Evolutionary conservation across 371 early-diverging fungal genomes (phyloP).

Genomic region (Mortierella sp.): DNA sequence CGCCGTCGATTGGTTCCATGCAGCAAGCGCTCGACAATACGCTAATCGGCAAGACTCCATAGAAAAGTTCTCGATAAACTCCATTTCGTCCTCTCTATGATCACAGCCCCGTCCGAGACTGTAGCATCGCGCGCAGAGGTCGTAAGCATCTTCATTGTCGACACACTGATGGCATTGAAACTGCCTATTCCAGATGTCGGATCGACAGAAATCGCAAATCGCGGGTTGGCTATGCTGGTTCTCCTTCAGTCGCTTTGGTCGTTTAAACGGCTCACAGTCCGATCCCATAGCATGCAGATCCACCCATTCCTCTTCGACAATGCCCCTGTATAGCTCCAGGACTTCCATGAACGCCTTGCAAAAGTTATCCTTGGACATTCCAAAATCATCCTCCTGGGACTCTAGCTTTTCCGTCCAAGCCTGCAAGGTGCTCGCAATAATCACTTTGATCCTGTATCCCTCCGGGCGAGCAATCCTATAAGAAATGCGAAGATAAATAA

Average conservation of each 20-base stretch:
- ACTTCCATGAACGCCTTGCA: slow-evolving; percentile 35
- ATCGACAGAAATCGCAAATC: slow-evolving; percentile 53
- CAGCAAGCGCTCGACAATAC: slow-evolving; percentile 23
- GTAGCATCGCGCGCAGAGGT: slow-evolving; percentile 36
- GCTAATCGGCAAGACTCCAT: slow-evolving; percentile 24
- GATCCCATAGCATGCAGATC: slow-evolving; percentile 15
- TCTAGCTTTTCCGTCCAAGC: slow-evolving; percentile 32
- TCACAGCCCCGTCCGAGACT: slow-evolving; percentile 46
- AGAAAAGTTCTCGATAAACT: slow-evolving; percentile 44
- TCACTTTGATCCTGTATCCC: slow-evolving; percentile 44
- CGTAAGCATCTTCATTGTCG: slow-evolving; percentile 24
- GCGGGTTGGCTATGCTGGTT: slow-evolving; percentile 21
- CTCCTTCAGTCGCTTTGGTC: slow-evolving; percentile 21
- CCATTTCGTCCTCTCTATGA: slow-evolving; percentile 30
- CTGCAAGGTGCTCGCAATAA: slow-evolving; percentile 35
- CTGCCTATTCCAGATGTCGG: slow-evolving; percentile 57
- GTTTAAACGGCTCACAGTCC: slow-evolving; percentile 5
- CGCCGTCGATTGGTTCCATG: slow-evolving; percentile 40
- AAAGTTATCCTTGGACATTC: slow-evolving; percentile 22
- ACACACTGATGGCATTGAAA: slow-evolving; percentile 61
- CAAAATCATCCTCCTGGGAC: slow-evolving; percentile 9
- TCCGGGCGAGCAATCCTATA: slow-evolving; percentile 54
- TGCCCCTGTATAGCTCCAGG: slow-evolving; percentile 24
- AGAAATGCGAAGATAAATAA: neutral
- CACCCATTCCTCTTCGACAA: slow-evolving; percentile 56